Conservation (phyloP, 1,284 basidiomycete genomes). For the Pseudozyma sp. region DNA sequence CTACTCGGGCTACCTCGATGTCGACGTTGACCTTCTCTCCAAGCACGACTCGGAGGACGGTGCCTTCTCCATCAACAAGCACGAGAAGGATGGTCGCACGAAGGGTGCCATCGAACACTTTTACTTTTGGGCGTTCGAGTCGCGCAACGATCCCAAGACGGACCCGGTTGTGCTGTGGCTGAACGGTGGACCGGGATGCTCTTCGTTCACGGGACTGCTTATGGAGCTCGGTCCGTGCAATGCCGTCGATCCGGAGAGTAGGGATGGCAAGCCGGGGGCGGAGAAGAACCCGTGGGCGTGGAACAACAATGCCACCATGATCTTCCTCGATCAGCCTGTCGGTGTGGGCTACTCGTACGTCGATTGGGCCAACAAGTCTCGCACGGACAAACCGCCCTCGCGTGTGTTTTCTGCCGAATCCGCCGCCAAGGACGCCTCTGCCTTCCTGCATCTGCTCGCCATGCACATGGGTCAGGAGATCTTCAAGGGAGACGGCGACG, state of each 20-base stretch:
- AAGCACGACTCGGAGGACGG: conserved; percentile 24
- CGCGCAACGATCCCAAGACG: conserved; percentile 55
- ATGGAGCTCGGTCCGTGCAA: conserved; percentile 68
- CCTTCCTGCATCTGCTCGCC: conserved; percentile 65
- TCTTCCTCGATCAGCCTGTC: conserved; percentile 67
- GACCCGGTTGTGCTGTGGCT: conserved; percentile 67
- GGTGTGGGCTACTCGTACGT: conserved; percentile 66
- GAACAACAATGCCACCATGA: conserved; percentile 63
- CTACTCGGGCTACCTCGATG: conserved; percentile 67
- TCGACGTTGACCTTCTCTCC: conserved; percentile 62
- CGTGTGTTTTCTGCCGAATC: conserved; percentile 56
- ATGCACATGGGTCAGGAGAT: conserved; percentile 55
- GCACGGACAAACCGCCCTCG: conserved; percentile 53
- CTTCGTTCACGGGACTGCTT: conserved; percentile 62
- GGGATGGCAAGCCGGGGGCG: conserved; percentile 48
- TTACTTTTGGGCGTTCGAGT: conserved; percentile 68
- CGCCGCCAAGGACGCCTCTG: conserved; percentile 62
- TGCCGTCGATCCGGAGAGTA: conserved; percentile 38
- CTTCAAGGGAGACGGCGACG: conserved; percentile 29
- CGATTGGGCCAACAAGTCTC: conserved; percentile 60
- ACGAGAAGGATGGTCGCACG: conserved; percentile 32
- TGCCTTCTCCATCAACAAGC: conserved; percentile 15
- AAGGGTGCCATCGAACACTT: conserved; percentile 66
- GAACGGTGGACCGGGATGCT: conserved; percentile 66
- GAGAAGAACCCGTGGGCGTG: conserved; percentile 62